These are phyloP conservation scores for Cladosporium sp. DNA, from an alignment of 2,329 filamentous ascomycete species.

Conservation along the genomic window DNA sequence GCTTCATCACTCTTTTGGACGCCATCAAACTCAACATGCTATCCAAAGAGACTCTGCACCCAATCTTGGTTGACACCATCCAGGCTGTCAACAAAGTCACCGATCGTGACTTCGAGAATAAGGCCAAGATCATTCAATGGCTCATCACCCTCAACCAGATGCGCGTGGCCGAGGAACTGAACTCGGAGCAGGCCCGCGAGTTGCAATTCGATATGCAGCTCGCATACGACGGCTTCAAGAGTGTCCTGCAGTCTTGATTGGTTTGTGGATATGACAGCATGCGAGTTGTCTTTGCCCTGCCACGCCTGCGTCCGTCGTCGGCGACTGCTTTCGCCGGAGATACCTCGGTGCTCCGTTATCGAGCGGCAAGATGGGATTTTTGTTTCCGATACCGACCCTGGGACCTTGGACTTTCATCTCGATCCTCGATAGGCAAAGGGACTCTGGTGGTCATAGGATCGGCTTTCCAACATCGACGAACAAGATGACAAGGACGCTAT, in stretches of 20 bases:
- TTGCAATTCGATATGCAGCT: slow-evolving; percentile 90
- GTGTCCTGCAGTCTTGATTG: slow-evolving; percentile 53
- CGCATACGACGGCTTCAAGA: slow-evolving; percentile 91
- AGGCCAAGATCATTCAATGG: slow-evolving; percentile 98
- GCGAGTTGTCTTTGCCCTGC: background rate
- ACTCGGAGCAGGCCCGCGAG: slow-evolving; percentile 81
- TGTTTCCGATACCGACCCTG: slow-evolving; percentile 4
- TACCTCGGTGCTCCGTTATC: slow-evolving; percentile 1
- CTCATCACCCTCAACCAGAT: slow-evolving; percentile 96
- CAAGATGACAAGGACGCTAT: background rate
- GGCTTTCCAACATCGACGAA: background rate
- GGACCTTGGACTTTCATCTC: too few relatives aligned
- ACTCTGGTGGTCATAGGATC: too few relatives aligned
- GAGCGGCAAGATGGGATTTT: background rate
- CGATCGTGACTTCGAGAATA: slow-evolving; percentile 87
- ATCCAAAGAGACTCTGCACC: slow-evolving; percentile 95
- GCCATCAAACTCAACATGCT: slow-evolving; percentile 87
- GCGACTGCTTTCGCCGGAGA: slow-evolving; percentile 7
- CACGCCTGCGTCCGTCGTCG: background rate
- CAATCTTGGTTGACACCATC: slow-evolving; percentile 89
- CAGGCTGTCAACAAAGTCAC: slow-evolving; percentile 97
- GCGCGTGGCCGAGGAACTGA: slow-evolving; percentile 88
- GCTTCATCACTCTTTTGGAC: slow-evolving; percentile 97
- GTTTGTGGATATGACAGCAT: background rate
- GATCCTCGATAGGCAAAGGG: too few relatives aligned